Conservation (phyloP, 306 rosid species). For the Gastrolobium villosum region DNA sequence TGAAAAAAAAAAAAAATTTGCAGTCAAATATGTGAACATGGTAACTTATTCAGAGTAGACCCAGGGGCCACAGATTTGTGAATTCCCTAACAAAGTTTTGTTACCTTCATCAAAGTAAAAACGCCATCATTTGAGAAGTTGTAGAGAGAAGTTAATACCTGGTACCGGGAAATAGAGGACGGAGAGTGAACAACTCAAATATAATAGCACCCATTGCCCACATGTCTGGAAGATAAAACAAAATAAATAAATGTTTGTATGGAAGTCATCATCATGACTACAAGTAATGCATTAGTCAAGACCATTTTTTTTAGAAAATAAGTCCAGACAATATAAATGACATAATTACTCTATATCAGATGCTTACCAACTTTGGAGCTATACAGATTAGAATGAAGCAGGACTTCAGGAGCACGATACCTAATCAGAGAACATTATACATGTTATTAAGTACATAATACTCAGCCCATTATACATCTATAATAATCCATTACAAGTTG, state of each 20-base stretch:
- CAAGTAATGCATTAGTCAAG: slow-evolving; percentile 11
- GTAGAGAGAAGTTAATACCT: slow-evolving; percentile 59
- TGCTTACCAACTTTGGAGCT: slow-evolving; percentile 92
- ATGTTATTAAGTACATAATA: slow-evolving; percentile 9
- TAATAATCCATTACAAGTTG: background rate
- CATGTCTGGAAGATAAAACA: slow-evolving; percentile 68
- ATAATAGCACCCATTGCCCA: slow-evolving; percentile 99
- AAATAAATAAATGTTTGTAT: background rate
- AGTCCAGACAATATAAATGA: background rate
- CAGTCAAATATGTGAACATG: slow-evolving; percentile 25
- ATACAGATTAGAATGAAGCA: slow-evolving; percentile 89
- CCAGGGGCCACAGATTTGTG: slow-evolving; percentile 19
- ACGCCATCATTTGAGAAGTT: slow-evolving; percentile 1
- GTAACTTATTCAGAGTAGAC: slow-evolving; percentile 1
- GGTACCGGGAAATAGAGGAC: slow-evolving; percentile 91
- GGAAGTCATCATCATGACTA: background rate
- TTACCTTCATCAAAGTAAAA: background rate
- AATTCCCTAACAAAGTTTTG: slow-evolving; percentile 12
- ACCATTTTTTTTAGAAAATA: slow-evolving; percentile 12
- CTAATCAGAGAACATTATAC: slow-evolving; percentile 52
- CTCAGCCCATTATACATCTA: slow-evolving; percentile 7
- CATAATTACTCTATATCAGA: slow-evolving; percentile 16
- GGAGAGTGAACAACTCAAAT: slow-evolving; percentile 88
- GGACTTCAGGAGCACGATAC: slow-evolving; percentile 99
- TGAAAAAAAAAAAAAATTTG: background rate